Percentiles rank a stretch among this genome's conserved stretches.
Evolutionary conservation across 345 rosid species (phyloP).

Genomic region (Pugionium dolabratum): DNA sequence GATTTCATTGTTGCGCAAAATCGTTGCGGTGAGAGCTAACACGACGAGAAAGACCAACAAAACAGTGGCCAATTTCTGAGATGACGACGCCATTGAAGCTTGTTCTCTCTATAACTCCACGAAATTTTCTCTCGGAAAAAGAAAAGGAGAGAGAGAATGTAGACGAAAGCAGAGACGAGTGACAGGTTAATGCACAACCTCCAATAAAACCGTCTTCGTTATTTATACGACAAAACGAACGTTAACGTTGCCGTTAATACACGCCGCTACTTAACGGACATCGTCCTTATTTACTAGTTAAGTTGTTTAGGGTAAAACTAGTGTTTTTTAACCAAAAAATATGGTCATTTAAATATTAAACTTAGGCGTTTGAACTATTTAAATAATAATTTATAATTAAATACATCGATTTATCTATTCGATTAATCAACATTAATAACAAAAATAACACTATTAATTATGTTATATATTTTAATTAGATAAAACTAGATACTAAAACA

Average conservation of each 20-base stretch:
- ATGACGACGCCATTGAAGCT: conserved; percentile 46
- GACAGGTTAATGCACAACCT: conserved; percentile 43
- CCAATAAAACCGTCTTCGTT: conserved; percentile 52
- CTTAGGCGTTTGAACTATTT: too few species aligned
- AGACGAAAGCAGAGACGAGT: conserved; percentile 26
- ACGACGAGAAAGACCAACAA: conserved; percentile 44
- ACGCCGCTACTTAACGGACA: conserved; percentile 32
- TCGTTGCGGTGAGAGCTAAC: conserved; percentile 38
- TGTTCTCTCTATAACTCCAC: not conserved
- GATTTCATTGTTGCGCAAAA: conserved; percentile 41
- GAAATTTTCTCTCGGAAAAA: conserved; percentile 14
- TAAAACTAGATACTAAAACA: too few species aligned
- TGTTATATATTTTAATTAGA: too few species aligned
- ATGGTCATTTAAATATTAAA: too few species aligned
- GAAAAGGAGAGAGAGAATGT: conserved; percentile 8
- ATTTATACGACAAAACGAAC: conserved; percentile 22
- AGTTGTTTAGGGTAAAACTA: not conserved
- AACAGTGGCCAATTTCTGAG: conserved; percentile 36
- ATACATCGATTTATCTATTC: too few species aligned
- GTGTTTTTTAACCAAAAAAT: too few species aligned
- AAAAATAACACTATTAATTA: too few species aligned
- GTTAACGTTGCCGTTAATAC: conserved; percentile 30
- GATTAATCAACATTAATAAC: too few species aligned
- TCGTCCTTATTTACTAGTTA: not conserved
- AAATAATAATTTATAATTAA: too few species aligned